Evolutionary conservation across 1,139 yeast species (phyloP).

Genomic region (Taphrina wiesneri): DNA sequence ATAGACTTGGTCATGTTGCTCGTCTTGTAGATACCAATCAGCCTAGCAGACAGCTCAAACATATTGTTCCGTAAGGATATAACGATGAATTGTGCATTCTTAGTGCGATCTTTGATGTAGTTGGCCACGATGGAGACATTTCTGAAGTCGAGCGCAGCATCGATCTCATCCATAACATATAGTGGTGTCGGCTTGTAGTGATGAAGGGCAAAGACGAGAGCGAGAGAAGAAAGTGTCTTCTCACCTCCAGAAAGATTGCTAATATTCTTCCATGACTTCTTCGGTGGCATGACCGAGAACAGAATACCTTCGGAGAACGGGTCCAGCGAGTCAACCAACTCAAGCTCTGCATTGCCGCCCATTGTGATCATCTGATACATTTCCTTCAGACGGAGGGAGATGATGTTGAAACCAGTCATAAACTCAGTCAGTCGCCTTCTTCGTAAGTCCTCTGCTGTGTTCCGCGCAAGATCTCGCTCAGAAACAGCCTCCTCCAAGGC

Average conservation of each 20-base stretch:
- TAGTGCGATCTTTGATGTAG: constrained; percentile 91
- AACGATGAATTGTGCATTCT: constrained; percentile 94
- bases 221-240: constrained; percentile 90
- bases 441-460: constrained; percentile 67
- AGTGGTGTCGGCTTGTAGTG: constrained; percentile 95
- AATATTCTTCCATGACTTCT: constrained; percentile 94
- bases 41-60: constrained; percentile 93
- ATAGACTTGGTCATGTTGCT: constrained; percentile 59
- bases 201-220: constrained; percentile 93
- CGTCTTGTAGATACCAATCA: constrained; percentile 94
- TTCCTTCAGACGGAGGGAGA: constrained; percentile 85
- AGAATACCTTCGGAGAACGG: constrained; percentile 98
- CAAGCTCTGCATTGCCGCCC: constrained; percentile 99
- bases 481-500: constrained; percentile 70
- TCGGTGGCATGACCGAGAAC: constrained; percentile 99
- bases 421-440: constrained; percentile 80
- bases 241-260: constrained; percentile 97
- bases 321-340: constrained; percentile 89
- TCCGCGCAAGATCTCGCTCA: constrained; percentile 66
- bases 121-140: constrained; percentile 97
- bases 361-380: constrained; percentile 98
- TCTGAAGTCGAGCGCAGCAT: constrained; percentile 96
- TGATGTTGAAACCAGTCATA: constrained; percentile 85
- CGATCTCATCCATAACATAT: constrained; percentile 99
- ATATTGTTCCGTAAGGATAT: constrained; percentile 92